A percentile compares a stretch with the other conserved stretches of the same genome.
phyloP scores from a whole-genome alignment of 768 basidiomycete genomes.

The Flagelloscypha sp. region DNA sequence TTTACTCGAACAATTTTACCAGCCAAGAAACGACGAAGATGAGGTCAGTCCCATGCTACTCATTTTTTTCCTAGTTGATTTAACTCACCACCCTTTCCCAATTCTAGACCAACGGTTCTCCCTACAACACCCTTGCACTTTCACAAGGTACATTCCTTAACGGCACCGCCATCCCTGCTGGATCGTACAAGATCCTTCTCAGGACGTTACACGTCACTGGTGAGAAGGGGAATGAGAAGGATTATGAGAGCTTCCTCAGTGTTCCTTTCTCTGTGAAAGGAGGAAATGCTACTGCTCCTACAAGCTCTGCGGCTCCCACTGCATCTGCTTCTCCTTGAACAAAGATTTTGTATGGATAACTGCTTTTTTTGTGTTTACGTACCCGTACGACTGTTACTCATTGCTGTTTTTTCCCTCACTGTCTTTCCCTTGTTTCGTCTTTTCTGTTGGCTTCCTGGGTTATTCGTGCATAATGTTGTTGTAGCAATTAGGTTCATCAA shows the following conservation, averaged over 20 bases:
- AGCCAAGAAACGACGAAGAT: conserved; percentile 11
- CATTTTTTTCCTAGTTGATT: not conserved
- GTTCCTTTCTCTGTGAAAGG: no score
- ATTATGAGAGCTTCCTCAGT: conserved; percentile 41
- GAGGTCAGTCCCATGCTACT: conserved; percentile 13
- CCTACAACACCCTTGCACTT: conserved; percentile 20
- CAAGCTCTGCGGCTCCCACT: no score
- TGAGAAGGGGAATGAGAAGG: conserved; percentile 29
- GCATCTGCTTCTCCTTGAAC: no score
- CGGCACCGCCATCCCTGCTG: conserved; percentile 34
- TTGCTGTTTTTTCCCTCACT: no score
- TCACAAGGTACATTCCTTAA: conserved; percentile 32
- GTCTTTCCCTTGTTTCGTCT: no score
- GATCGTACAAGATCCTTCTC: conserved; percentile 30
- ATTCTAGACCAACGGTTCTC: conserved; percentile 22
- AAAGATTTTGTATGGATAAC: no score
- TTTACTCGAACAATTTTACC: conserved; percentile 5
- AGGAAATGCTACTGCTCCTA: no score
- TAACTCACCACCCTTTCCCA: not conserved
- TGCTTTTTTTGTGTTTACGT: no score
- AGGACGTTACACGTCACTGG: conserved; percentile 36
- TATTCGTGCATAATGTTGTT: no score
- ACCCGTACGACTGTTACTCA: no score
- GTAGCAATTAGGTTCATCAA: no score
- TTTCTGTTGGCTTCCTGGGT: no score